Evolutionary conservation across 352 stramenopile genomes (phyloP), one percentile per base, ranked within the genome.

Genomic region (Globisporangium ultimum): DNA sequence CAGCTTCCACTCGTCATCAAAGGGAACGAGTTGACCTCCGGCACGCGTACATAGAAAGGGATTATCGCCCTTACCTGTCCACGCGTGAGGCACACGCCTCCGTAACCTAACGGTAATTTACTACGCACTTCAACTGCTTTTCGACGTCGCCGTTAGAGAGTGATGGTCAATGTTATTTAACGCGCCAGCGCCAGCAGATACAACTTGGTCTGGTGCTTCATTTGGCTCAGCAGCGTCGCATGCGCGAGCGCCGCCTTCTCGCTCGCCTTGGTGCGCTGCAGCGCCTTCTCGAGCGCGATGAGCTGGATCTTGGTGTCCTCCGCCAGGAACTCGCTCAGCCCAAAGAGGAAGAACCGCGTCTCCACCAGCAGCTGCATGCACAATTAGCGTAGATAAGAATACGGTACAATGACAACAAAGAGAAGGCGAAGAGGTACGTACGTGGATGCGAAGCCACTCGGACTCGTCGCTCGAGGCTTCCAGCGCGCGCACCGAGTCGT

Each of bases 181-280:
- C n/a, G n/a, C n/a, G n/a, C 45, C 66, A 76, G 71, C 49, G 79
- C 72, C 22, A 94, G 71, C 17, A 87, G 66, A 58, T 95, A 93
- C 45, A 92, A 61, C 61, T 91, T 89, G 59, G 74, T 91, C 58
- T 91, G 79, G 49, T 87, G 76, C 68, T 93, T 89, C 66, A 93
- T 74, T 69, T 93, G 79, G 46, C 74, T 78, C 34, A 89, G 58
- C 47, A 93, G 71, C 53, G 71, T 67, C 32, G 76, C 53, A 24
- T 81, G 72, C 21, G 76, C 74, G 4, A 70, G 28, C 14, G 64
- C 73, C 28, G 62, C 61, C 38, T 74, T 72, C 18, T 82, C 80
- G 45, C 58, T 72, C 15, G 53, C 20, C 53, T 71, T 84, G 34
- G 20, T 32, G 48, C 74, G 61, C 22, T 77, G 34, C 14, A 91